Base-by-base conservation (phyloP, 2,329 filamentous ascomycete genomes). In the Paecilomyces formosus region DNA sequence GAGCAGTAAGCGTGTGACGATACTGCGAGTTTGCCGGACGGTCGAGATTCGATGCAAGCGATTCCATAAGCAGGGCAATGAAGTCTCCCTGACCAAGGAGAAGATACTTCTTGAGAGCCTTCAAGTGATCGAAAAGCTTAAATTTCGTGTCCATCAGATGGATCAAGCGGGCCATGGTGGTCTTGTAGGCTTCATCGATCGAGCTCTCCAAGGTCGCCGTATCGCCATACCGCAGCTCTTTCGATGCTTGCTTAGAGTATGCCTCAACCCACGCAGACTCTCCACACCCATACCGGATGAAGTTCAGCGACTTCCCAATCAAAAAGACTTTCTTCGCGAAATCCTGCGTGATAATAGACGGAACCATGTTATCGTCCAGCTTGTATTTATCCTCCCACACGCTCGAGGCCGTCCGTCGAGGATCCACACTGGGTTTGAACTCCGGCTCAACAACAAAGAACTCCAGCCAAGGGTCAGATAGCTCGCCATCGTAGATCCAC, bases 301-400 rank as follows among this genome's bases (percentile, higher is more conserved):
- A 99, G 74, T 99, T 99, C 57, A 99, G 82, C 3, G 92, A 96
- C 74, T 99, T 99, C 58, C 94, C 94, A 66, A 99, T 99, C 7
- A 99, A 78, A 67, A 97, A 97, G 5, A 99, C 90, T 70, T 97
- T 97, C 65, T 94, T 90, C 0, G 94, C 92, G 75, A 99, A 97
- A 61, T 96, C 92, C 52, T 88, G 83, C 0, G 91, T 95, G 65
- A 97, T 92, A 68, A 97, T 97, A 50, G 88, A 92, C 0, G 94
- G 94, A 24, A 97, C 87, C 89, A 97, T 94, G 54, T 84, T 82
- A 59, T 89, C 83, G 65, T 90, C 87, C 45, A 97, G 81, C 68
- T 90, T 89, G 76, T 96, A 99, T 72, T 97, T 97, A 74, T 96
- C 92, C 73, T 97, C 92, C 94, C 94, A 99, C 1, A 97, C 92